Evolutionary conservation across 2,329 filamentous ascomycete species (phyloP).

Genomic region (Diaporthe sp.): DNA sequence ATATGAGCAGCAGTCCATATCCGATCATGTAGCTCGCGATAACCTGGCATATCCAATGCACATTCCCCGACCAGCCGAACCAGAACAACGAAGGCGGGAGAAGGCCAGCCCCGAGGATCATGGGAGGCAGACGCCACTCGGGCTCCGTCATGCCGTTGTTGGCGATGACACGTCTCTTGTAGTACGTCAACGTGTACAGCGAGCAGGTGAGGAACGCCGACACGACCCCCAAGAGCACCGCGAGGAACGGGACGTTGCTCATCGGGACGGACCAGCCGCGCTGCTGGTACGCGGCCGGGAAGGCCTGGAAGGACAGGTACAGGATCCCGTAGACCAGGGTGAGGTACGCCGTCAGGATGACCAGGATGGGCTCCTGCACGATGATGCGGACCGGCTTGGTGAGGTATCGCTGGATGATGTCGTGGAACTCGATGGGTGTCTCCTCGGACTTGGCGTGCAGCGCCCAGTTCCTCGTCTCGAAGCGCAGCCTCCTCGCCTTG

Average conservation of each 20-base stretch:
- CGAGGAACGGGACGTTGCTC: slow-evolving; percentile 58
- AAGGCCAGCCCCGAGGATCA: slow-evolving; percentile 60
- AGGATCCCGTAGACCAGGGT: slow-evolving; percentile 57
- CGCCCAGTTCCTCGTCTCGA: slow-evolving; percentile 56
- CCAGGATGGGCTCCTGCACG: slow-evolving; percentile 43
- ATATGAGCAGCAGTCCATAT: slow-evolving; percentile 43
- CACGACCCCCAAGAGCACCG: slow-evolving; percentile 56
- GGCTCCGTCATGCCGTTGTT: slow-evolving; percentile 53
- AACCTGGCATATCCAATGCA: slow-evolving; percentile 41
- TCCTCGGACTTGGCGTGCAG: slow-evolving; percentile 49
- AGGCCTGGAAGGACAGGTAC: slow-evolving; percentile 63
- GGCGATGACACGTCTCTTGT: slow-evolving; percentile 45
- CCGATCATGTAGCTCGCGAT: slow-evolving; percentile 44
- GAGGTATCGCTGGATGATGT: slow-evolving; percentile 42
- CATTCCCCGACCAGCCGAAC: slow-evolving; percentile 64
- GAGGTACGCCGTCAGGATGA: slow-evolving; percentile 43
- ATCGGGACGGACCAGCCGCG: slow-evolving; percentile 57
- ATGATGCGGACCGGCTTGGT: slow-evolving; percentile 45
- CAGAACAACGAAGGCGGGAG: slow-evolving; percentile 63
- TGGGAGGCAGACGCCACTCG: slow-evolving; percentile 61
- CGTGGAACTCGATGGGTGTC: slow-evolving; percentile 43
- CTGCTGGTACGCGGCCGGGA: slow-evolving; percentile 60
- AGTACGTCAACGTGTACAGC: slow-evolving; percentile 43
- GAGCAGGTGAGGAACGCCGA: slow-evolving; percentile 43
- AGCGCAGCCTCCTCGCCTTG: slow-evolving; percentile 62